Conservation (phyloP, 1,139 yeast species). For the Magnusiomyces tetraspermus region DNA sequence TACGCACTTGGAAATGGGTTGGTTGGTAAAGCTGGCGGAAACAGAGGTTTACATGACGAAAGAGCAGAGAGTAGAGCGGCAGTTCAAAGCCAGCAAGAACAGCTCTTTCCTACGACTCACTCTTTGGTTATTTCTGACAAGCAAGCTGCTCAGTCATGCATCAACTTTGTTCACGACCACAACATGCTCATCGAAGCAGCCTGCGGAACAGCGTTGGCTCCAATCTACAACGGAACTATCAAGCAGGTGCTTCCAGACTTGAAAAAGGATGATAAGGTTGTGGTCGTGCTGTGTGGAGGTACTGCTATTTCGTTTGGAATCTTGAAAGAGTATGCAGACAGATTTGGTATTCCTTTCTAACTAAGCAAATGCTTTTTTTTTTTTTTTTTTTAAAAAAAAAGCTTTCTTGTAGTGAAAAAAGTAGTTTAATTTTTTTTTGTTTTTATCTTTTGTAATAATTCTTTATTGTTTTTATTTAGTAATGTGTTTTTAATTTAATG, state of each 20-base stretch:
- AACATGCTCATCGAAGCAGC: slow-evolving; percentile 59
- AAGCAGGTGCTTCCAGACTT: slow-evolving; percentile 23
- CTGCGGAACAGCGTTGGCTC: slow-evolving; percentile 61
- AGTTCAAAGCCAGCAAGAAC: neutral
- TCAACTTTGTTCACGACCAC: slow-evolving; percentile 43
- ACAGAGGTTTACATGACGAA: too few species aligned
- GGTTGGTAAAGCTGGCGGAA: neutral
- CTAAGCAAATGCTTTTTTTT: too few species aligned
- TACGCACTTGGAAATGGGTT: slow-evolving; percentile 31
- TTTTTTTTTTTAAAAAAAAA: neutral
- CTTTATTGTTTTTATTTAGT: too few species aligned
- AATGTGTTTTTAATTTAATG: too few species aligned
- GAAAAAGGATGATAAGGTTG: slow-evolving; percentile 22
- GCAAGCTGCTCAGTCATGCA: slow-evolving; percentile 42
- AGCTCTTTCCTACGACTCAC: slow-evolving; percentile 30
- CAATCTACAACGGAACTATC: slow-evolving; percentile 35
- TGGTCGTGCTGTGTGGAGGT: slow-evolving; percentile 32
- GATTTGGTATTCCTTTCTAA: slow-evolving; percentile 17
- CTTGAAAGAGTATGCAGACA: slow-evolving; percentile 23
- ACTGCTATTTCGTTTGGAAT: slow-evolving; percentile 26
- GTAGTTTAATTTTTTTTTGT: neutral
- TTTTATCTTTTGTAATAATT: too few species aligned
- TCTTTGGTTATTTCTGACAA: slow-evolving; percentile 45
- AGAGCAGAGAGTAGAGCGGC: neutral
- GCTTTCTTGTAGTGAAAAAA: too few species aligned